Base-by-base conservation (phyloP, 192 early-diverging fungal species). In the Dispira parvispora region DNA sequence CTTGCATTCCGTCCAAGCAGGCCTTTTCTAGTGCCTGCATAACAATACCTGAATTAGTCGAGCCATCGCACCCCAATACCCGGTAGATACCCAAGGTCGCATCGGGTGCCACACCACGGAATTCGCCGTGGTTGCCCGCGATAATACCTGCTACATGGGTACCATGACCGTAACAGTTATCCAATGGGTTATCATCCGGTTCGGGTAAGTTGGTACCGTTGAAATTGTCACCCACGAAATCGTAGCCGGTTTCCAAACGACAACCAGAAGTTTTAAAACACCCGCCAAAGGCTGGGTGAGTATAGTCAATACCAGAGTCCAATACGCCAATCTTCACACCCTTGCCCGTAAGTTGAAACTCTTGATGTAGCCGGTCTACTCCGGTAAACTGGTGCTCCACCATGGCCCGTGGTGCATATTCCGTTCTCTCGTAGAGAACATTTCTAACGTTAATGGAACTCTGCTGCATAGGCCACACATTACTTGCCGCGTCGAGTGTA, bases 91-190 rank as follows among this genome's bases (percentile, higher is more conserved):
- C 86, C 28, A 94, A 68, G 6, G 77, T 87, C 27, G 82, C 90
- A 47, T 80, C 78, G 0, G 91, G 93, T 16, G 90, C 91, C 23
- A 92, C 87, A 52, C 93, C 93, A 28, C 65, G 70, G 62, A 90
- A 77, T n/a, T 67, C 64, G 32, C 63, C 68, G 10, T 84, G 80
- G n/a, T 82, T 73, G 16, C 83, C 88, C 16, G 79, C 87, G 62
- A 87, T 80, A 42, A 90, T 90, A 11, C 87, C 87, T 11, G 79
- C 71, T 13, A 84, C 74, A 49, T 87, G 82, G 13, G 82, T 84
- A 16, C 83, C 81, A 46, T 85, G 83, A 6, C 83, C 83, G 52
- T 80, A 72, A 64, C 83, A 85, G 0, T 72, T 75, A 45, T 81
- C 77, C 43, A 68, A 72, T 11, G 83, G 82, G 28, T 80, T 76